Evolutionary conservation across 106 monocot genomes (phyloP).

Genomic region (Platanthera zijinensis): DNA sequence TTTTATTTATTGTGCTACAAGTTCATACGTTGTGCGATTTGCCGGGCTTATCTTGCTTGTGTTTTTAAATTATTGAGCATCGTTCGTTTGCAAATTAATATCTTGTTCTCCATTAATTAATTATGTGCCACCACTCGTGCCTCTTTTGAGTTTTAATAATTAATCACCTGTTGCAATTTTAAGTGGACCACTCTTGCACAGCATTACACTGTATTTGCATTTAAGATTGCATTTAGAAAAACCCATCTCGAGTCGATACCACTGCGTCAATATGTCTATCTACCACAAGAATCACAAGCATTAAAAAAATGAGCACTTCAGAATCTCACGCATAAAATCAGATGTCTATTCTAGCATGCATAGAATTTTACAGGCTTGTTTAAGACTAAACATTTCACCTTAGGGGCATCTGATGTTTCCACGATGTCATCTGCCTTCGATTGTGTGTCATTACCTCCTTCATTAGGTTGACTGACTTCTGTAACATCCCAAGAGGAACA

Average conservation of each 20-base stretch:
- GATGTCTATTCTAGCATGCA: neutral
- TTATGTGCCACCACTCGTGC: no score
- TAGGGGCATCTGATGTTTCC: neutral
- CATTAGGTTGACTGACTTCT: constrained; percentile 15
- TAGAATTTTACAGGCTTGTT: neutral
- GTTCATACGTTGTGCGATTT: no score
- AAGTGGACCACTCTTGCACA: no score
- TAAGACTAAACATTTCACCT: neutral
- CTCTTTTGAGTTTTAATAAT: no score
- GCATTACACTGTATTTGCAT: no score
- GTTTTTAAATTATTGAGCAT: no score
- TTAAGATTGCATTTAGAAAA: no score
- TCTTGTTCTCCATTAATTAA: no score
- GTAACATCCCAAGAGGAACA: constrained; percentile 7
- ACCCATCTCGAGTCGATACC: neutral
- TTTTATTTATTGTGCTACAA: no score
- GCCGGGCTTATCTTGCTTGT: no score
- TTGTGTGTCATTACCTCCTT: neutral
- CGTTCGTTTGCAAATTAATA: no score
- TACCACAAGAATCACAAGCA: neutral
- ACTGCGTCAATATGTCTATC: neutral
- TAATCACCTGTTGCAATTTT: no score
- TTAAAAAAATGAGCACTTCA: neutral
- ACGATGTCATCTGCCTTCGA: neutral
- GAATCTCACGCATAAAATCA: neutral